Conservation (phyloP, 2,329 filamentous ascomycete species). For the Neopestalotiopsis clavispora region DNA sequence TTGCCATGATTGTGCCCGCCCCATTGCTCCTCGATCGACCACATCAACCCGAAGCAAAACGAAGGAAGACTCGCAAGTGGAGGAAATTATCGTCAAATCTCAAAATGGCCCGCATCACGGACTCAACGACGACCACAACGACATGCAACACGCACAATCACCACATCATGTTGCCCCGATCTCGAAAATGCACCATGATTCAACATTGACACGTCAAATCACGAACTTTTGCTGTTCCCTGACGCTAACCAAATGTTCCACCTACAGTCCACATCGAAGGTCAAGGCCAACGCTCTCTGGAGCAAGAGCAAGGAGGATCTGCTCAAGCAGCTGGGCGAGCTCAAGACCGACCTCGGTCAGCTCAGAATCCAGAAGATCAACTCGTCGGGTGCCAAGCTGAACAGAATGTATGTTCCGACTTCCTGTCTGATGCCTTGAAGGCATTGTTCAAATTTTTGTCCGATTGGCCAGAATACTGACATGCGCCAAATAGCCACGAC, state of each 20-base stretch:
- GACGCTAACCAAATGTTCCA: conserved; percentile 25
- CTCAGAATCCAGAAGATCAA: conserved; percentile 98
- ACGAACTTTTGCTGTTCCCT: conserved; percentile 17
- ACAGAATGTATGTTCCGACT: conserved; percentile 81
- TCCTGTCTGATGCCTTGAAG: neutral
- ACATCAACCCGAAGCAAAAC: neutral
- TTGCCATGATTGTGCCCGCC: neutral
- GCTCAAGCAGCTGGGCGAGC: conserved; percentile 90
- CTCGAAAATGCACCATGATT: neutral
- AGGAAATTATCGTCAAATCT: neutral
- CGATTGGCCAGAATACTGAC: conserved; percentile 22
- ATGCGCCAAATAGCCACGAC: conserved; percentile 74
- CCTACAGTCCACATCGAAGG: conserved; percentile 65
- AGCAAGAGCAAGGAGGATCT: conserved; percentile 99
- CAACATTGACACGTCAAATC: neutral
- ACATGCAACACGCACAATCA: neutral
- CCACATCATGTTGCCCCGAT: neutral
- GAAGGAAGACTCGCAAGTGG: neutral
- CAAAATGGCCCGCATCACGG: neutral
- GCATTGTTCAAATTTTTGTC: conserved; percentile 18
- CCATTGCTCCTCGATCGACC: neutral
- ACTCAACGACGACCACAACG: neutral
- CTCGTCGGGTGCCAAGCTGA: conserved; percentile 93
- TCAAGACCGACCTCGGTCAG: conserved; percentile 95
- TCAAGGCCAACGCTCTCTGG: conserved; percentile 98